Base-by-base conservation (phyloP, 768 basidiomycete species). In the Russula sp. region DNA sequence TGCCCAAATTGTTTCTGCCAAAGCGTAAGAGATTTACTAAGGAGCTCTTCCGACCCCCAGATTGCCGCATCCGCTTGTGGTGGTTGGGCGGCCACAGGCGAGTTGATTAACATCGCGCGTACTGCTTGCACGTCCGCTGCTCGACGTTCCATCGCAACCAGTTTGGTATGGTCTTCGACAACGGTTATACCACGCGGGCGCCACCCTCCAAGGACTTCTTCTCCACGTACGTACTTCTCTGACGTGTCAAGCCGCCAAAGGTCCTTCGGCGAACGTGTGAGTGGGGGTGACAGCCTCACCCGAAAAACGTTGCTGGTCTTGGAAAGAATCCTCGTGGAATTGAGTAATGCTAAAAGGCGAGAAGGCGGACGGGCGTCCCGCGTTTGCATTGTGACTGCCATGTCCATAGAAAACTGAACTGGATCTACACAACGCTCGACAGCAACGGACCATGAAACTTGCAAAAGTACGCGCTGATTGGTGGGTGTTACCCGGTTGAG, bases 231-330 rank as follows among this genome's bases (percentile, higher is more conserved):
- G 74, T 95, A 98, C 73, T 94, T 95, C 75, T 91, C 89, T 34
- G 91, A 86, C 1, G 96, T 98, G 76, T 99, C 94, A 56, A 98
- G 78, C 45, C 94, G 79, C 97, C 96, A 98, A 14, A 99, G 78
- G 66, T 98, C 94, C 71, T 85, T 85, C 2, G 92, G 83, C 0
- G 89, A 94, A 49, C 92, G 85, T 20, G 91, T 93, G 64, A 91
- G 76, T 16, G 91, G 89, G 13, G 96, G 94, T 3, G 85, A 84
- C 37, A 98, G 79, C 50, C 83, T 81, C 54, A 98, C 81, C 37
- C 79, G 82, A 78, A 95, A 99, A 50, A 97, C 82, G n/a, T 85
- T 84, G 70, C 88, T 91, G 44, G 87, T 84, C 75, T 89, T 89
- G 37, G 85, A 79, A 20, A 93, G 78, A 35, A 92, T 82, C 71